Conservation (phyloP, 768 basidiomycete genomes). For the Lentinula sp. region DNA sequence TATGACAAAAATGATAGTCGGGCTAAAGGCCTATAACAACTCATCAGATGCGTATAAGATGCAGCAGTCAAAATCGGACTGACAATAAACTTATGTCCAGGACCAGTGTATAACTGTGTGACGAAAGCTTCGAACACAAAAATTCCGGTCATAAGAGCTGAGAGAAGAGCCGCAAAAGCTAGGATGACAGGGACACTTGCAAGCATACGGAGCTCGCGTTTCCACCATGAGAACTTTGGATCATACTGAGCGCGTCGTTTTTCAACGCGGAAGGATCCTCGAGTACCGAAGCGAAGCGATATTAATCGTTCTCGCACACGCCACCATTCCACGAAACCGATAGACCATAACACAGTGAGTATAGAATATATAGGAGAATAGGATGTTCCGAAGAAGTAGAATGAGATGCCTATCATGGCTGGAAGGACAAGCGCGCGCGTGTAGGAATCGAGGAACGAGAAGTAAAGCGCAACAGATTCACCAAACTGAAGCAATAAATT, state of each 20-base stretch:
- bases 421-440: slow-evolving; percentile 76
- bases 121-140: slow-evolving; percentile 91
- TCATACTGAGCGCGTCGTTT: slow-evolving; percentile 60
- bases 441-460: slow-evolving; percentile 82
- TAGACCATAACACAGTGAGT: slow-evolving; percentile 76
- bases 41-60: neutral
- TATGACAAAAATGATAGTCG: slow-evolving; percentile 77
- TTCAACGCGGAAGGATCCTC: slow-evolving; percentile 73
- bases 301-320: slow-evolving; percentile 77
- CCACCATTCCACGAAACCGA: slow-evolving; percentile 91
- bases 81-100: slow-evolving; percentile 74
- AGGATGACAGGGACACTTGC: slow-evolving; percentile 69
- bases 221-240: slow-evolving; percentile 66
- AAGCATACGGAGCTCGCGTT: slow-evolving; percentile 59
- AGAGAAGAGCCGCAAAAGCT: slow-evolving; percentile 64
- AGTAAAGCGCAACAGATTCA: slow-evolving; percentile 81
- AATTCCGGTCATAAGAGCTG: slow-evolving; percentile 68
- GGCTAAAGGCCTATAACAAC: slow-evolving; percentile 56
- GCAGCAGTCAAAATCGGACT: slow-evolving; percentile 21
- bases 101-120: slow-evolving; percentile 81
- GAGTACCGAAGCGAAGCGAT: slow-evolving; percentile 75
- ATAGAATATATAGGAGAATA: slow-evolving; percentile 77
- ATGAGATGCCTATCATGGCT: slow-evolving; percentile 59
- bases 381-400: slow-evolving; percentile 63
- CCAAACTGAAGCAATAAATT: slow-evolving; percentile 48